phyloP scores from a whole-genome alignment of 352 stramenopile genomes.

The Thalassiosira ordinaria region DNA sequence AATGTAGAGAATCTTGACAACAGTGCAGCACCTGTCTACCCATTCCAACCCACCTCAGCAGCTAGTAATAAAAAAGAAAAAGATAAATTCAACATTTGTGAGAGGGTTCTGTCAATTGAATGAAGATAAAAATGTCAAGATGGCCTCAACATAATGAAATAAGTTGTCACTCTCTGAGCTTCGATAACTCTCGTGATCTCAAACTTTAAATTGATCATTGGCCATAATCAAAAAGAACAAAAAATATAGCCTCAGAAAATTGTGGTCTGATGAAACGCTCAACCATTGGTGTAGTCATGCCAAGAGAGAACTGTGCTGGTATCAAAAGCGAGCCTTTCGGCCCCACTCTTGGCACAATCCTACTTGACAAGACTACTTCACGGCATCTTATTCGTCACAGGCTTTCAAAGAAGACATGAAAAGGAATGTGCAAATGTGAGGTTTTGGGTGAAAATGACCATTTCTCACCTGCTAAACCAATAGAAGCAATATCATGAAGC shows the following conservation, averaged over 20 bases:
- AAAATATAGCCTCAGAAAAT: slow-evolving; percentile 61
- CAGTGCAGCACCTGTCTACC: no score
- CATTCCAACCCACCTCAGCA: no score
- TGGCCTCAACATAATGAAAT: slow-evolving; percentile 47
- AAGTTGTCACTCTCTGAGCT: slow-evolving; percentile 49
- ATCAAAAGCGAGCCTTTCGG: slow-evolving; percentile 52
- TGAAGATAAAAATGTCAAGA: no score
- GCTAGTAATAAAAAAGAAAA: no score
- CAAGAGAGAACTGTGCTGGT: slow-evolving; percentile 24
- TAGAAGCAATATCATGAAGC: not conserved
- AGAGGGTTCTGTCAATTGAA: no score
- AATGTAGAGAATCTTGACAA: no score
- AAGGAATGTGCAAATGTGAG: no score
- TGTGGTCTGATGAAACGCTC: slow-evolving; percentile 68
- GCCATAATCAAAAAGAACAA: slow-evolving; percentile 19
- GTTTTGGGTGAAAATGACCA: no score
- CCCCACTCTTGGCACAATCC: slow-evolving; percentile 29
- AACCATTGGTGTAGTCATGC: slow-evolving; percentile 35
- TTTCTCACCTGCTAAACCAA: not conserved
- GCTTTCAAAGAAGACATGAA: slow-evolving; percentile 13
- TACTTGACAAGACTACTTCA: slow-evolving; percentile 37
- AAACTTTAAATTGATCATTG: slow-evolving; percentile 71
- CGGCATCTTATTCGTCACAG: slow-evolving; percentile 64
- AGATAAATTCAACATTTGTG: no score
- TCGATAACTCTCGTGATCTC: slow-evolving; percentile 58